phyloP scores from a whole-genome alignment of 1,284 basidiomycete genomes.

The Cutaneotrichosporon sp. region DNA sequence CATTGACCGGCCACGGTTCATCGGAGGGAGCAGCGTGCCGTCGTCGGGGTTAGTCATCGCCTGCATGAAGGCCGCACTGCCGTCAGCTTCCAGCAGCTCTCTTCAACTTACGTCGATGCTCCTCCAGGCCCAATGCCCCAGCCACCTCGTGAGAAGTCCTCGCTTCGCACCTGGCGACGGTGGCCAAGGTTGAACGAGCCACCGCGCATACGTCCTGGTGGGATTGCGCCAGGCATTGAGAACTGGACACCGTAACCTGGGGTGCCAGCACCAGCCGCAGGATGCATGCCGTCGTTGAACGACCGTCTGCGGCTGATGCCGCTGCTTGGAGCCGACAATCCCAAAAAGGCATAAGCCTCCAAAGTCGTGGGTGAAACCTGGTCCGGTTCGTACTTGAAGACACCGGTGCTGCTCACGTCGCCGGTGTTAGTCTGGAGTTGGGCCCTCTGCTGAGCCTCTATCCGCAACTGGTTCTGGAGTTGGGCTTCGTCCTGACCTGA shows the following conservation, averaged over 20 bases:
- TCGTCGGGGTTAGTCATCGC: conserved; percentile 48
- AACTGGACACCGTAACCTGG: conserved; percentile 50
- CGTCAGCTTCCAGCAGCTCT: conserved; percentile 19
- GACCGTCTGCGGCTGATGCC: conserved; percentile 30
- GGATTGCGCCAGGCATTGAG: conserved; percentile 27
- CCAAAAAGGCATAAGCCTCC: conserved; percentile 44
- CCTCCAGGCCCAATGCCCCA: conserved; percentile 49
- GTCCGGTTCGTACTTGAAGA: conserved; percentile 38
- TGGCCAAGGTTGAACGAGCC: conserved; percentile 33
- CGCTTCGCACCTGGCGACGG: conserved; percentile 44
- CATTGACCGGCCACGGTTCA: conserved; percentile 34
- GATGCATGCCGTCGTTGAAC: conserved; percentile 42
- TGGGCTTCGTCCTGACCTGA: conserved; percentile 29
- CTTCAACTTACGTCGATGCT: conserved; percentile 42
- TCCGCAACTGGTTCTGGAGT: conserved; percentile 29
- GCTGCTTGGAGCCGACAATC: conserved; percentile 7
- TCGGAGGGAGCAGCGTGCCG: conserved; percentile 46
- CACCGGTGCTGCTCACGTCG: conserved; percentile 9
- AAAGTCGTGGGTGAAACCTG: conserved; percentile 46
- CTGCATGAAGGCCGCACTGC: conserved; percentile 47
- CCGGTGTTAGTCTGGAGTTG: conserved; percentile 28
- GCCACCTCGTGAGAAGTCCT: conserved; percentile 45
- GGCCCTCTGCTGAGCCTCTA: conserved; percentile 26
- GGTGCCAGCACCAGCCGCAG: conserved; percentile 46
- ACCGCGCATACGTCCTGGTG: conserved; percentile 32